Percentiles rank a stretch among this genome's conserved stretches.
These are phyloP conservation scores for Microbotryomycetes sp. DNA, from an alignment of 1,284 basidiomycete genomes.

Conservation along the genomic window DNA sequence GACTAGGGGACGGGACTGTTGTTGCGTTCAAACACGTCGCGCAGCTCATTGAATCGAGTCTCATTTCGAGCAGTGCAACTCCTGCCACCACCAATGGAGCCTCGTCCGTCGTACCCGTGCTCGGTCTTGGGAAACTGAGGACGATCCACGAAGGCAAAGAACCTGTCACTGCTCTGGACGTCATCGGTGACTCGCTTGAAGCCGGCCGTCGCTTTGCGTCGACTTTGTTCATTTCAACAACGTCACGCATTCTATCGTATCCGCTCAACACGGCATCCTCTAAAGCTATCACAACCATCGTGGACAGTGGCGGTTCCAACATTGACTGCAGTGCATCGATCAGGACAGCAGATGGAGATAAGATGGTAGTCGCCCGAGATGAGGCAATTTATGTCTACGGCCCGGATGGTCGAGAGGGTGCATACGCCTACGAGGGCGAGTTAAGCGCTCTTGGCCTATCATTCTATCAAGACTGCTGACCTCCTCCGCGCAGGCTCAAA, in stretches of 20 bases:
- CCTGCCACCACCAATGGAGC: slow-evolving; percentile 41
- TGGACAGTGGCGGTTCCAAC: slow-evolving; percentile 80
- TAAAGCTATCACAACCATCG: slow-evolving; percentile 44
- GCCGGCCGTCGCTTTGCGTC: slow-evolving; percentile 44
- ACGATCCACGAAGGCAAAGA: slow-evolving; percentile 2
- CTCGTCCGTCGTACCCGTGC: slow-evolving; percentile 11
- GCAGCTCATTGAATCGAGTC: slow-evolving; percentile 52
- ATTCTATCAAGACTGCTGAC: background rate
- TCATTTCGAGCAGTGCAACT: slow-evolving; percentile 15
- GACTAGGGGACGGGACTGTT: slow-evolving; percentile 89
- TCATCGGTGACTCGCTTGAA: slow-evolving; percentile 7
- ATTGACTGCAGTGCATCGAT: slow-evolving; percentile 78
- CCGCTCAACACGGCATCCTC: slow-evolving; percentile 51
- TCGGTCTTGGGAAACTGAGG: slow-evolving; percentile 1
- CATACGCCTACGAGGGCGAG: slow-evolving; percentile 82
- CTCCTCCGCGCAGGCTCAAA: slow-evolving; percentile 43
- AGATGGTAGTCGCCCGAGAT: slow-evolving; percentile 80
- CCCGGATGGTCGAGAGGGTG: slow-evolving; percentile 72
- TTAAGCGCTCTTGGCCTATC: background rate
- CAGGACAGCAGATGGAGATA: slow-evolving; percentile 47
- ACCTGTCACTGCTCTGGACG: background rate
- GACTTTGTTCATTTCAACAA: slow-evolving; percentile 76
- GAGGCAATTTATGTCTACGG: slow-evolving; percentile 88
- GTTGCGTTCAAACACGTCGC: slow-evolving; percentile 84
- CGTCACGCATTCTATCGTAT: slow-evolving; percentile 68